Evolutionary conservation across 2,329 filamentous ascomycete species (phyloP).

Genomic region (Fusarium nanum): DNA sequence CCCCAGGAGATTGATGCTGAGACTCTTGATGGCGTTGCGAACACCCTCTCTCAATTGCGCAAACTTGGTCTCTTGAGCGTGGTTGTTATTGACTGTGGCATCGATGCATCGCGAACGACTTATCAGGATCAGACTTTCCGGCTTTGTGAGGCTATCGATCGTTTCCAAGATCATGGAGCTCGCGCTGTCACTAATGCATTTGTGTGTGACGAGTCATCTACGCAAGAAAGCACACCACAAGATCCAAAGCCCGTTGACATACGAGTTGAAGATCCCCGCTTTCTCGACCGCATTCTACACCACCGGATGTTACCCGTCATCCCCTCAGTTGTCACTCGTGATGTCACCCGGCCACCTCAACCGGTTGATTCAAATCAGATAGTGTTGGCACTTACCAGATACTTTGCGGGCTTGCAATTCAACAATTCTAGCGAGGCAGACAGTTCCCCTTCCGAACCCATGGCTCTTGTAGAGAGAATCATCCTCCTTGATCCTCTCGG

Average conservation of each 20-base stretch:
- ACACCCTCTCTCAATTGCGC: constrained; percentile 85
- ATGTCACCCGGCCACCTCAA: constrained; percentile 54
- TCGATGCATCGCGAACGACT: constrained; percentile 54
- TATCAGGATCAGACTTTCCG: constrained; percentile 75
- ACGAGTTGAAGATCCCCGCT: constrained; percentile 48
- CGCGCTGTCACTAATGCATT: constrained; percentile 69
- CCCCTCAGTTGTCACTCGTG: constrained; percentile 56
- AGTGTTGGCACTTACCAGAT: constrained; percentile 79
- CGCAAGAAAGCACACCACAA: constrained; percentile 15
- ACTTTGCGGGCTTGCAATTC: constrained; percentile 76
- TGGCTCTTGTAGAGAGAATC: constrained; percentile 80
- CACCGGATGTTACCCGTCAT: constrained; percentile 54
- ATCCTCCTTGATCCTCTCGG: constrained; percentile 90
- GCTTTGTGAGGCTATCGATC: constrained; percentile 79
- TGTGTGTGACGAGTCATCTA: constrained; percentile 15
- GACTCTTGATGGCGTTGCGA: constrained; percentile 79
- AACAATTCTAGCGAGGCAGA: constrained; percentile 43
- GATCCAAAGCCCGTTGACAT: constrained; percentile 44
- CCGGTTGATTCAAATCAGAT: constrained; percentile 67
- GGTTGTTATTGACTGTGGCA: constrained; percentile 81
- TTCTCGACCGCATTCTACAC: constrained; percentile 50
- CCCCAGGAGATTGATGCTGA: constrained; percentile 77
- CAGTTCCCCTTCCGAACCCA: constrained; percentile 56
- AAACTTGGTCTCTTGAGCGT: constrained; percentile 84
- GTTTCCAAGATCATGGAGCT: constrained; percentile 74